Evolutionary conservation across 306 rosid genomes (phyloP).

Genomic region (Potentilla sterilis): DNA sequence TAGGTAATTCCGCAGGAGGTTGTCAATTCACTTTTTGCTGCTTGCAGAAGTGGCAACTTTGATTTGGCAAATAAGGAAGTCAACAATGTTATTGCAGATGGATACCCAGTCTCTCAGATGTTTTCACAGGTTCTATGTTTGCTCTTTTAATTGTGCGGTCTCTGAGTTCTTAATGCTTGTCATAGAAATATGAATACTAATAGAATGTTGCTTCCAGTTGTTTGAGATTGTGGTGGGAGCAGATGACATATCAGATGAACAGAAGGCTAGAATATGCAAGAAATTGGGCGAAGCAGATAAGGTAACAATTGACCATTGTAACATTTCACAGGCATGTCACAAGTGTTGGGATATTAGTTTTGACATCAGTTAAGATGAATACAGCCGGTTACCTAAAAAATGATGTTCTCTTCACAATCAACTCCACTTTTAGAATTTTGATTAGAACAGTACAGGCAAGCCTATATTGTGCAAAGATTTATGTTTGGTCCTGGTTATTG

Average conservation of each 20-base stretch:
- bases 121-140: slow-evolving; percentile 57
- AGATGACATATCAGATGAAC: slow-evolving; percentile 77
- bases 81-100: slow-evolving; percentile 81
- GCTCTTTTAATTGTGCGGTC: slow-evolving; percentile 4
- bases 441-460: background rate
- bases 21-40: slow-evolving; percentile 50
- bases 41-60: slow-evolving; percentile 85
- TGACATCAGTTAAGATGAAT: background rate
- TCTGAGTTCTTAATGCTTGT: slow-evolving; percentile 6
- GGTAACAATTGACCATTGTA: slow-evolving; percentile 28
- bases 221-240: slow-evolving; percentile 70
- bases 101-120: slow-evolving; percentile 92
- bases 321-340: background rate
- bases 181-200: slow-evolving; percentile 14
- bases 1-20: slow-evolving; percentile 69
- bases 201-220: slow-evolving; percentile 43
- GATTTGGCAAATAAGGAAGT: slow-evolving; percentile 89
- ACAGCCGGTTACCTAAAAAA: background rate
- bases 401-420: background rate
- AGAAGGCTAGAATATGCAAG: slow-evolving; percentile 82
- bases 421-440: too few relatives aligned
- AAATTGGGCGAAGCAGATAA: slow-evolving; percentile 88
- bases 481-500: slow-evolving; percentile 30
- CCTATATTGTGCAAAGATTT: slow-evolving; percentile 10
- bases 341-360: background rate